A percentile compares a stretch with the other conserved stretches of the same genome.
These are phyloP conservation scores for Closterium sp. DNA, from an alignment of 139 green algal genomes.

Conservation along the genomic window DNA sequence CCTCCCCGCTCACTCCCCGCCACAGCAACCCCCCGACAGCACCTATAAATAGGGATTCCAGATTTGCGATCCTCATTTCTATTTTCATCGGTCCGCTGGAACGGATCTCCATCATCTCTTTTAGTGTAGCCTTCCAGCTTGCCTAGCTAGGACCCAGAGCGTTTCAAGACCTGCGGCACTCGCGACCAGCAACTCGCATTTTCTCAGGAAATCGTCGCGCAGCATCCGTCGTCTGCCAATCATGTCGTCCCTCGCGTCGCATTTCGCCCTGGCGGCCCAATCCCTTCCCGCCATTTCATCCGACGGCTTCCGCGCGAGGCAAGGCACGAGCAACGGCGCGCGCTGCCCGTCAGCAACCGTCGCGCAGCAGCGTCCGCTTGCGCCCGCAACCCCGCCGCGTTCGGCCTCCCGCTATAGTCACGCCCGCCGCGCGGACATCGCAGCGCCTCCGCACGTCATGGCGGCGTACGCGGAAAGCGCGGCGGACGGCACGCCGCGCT, in stretches of 20 bases:
- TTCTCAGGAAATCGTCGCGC: not conserved
- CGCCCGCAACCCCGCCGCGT: no score
- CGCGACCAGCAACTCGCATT: not conserved
- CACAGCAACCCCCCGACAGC: not conserved
- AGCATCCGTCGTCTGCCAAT: not conserved
- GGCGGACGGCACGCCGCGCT: not conserved
- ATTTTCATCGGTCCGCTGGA: not conserved
- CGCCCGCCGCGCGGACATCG: not conserved
- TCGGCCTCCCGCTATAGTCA: not conserved
- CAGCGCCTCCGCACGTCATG: not conserved
- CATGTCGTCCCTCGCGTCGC: not conserved
- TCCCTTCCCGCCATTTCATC: not conserved
- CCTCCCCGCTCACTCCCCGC: not conserved
- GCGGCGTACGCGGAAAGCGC: not conserved
- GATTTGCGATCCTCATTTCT: not conserved
- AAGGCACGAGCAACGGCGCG: not conserved
- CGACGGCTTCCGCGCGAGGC: not conserved
- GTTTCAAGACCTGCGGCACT: not conserved
- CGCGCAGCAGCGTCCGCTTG: not conserved
- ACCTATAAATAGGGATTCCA: not conserved
- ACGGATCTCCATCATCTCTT: not conserved
- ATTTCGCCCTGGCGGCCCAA: not conserved
- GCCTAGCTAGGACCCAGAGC: not conserved
- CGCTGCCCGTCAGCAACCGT: not conserved
- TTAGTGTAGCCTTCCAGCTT: not conserved